Percentiles rank a stretch among this genome's conserved stretches.
phyloP scores from a whole-genome alignment of 2,329 filamentous ascomycete species.

The Geosmithia flava region DNA sequence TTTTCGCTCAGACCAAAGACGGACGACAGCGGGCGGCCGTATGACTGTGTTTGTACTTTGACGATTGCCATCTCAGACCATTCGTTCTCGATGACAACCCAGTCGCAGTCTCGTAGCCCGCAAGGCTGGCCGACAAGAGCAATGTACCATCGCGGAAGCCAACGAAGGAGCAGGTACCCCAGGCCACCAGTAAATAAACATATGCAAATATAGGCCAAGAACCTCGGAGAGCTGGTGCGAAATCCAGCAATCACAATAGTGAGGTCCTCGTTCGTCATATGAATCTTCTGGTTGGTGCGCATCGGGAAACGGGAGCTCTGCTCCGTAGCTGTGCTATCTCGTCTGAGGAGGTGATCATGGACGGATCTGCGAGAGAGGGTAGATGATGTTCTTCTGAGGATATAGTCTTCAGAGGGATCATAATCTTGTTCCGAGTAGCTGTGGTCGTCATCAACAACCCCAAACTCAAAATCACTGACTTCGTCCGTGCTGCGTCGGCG shows the following conservation, averaged over 20 bases:
- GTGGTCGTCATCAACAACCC: slow-evolving; percentile 24
- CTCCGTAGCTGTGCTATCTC: slow-evolving; percentile 58
- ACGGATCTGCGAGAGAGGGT: slow-evolving; percentile 42
- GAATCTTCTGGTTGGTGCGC: slow-evolving; percentile 76
- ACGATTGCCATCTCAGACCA: slow-evolving; percentile 88
- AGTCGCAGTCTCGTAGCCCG: slow-evolving; percentile 63
- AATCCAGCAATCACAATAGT: slow-evolving; percentile 92
- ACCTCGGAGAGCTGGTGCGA: slow-evolving; percentile 60
- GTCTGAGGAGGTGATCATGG: slow-evolving; percentile 55
- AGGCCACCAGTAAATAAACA: slow-evolving; percentile 65
- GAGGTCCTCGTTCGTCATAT: slow-evolving; percentile 85
- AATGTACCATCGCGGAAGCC: slow-evolving; percentile 83
- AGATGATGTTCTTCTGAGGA: slow-evolving; percentile 50
- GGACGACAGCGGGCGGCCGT: slow-evolving; percentile 43
- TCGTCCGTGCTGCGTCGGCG: slow-evolving; percentile 19
- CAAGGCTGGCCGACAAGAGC: slow-evolving; percentile 57
- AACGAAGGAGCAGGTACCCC: slow-evolving; percentile 74
- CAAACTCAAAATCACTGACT: slow-evolving; percentile 24
- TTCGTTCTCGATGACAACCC: slow-evolving; percentile 96
- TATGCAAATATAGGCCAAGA: slow-evolving; percentile 53
- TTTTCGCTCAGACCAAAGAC: slow-evolving; percentile 60
- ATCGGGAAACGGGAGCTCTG: slow-evolving; percentile 49
- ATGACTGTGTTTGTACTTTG: slow-evolving; percentile 41
- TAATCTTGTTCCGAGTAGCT: slow-evolving; percentile 27
- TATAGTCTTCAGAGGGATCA: slow-evolving; percentile 29